Evolutionary conservation across 305 asterid genomes (phyloP).

Genomic region (Fraxinus sp.): DNA sequence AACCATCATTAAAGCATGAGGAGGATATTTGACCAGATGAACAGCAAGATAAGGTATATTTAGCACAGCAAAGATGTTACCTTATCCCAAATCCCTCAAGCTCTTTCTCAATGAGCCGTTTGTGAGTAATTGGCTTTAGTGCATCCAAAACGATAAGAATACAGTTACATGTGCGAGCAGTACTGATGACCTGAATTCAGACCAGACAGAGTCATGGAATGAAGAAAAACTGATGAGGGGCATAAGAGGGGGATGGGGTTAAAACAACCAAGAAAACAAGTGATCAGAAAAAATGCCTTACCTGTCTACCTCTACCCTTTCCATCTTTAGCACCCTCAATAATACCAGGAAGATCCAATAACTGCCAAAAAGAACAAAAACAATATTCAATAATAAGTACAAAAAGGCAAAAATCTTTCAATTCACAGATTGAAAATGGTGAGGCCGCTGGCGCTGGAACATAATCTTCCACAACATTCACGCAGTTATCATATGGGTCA

Average conservation of each 20-base stretch:
- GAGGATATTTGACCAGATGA: neutral
- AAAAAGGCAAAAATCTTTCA: neutral
- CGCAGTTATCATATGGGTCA: neutral
- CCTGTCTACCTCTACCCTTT: conserved; percentile 99
- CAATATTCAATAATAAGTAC: neutral
- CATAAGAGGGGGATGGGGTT: neutral
- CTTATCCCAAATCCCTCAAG: conserved; percentile 98
- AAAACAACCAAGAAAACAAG: neutral
- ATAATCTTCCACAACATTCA: neutral
- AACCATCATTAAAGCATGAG: neutral
- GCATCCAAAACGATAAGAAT: conserved; percentile 94
- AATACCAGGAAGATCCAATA: conserved; percentile 96
- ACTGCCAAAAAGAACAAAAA: conserved; percentile 47
- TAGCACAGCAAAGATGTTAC: conserved; percentile 34
- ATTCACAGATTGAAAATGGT: neutral
- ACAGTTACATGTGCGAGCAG: conserved; percentile 92
- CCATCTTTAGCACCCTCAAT: conserved; percentile 99
- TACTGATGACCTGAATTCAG: conserved; percentile 84
- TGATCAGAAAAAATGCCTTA: conserved; percentile 27
- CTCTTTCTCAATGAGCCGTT: conserved; percentile 92
- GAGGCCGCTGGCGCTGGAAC: neutral
- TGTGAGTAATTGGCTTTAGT: conserved; percentile 89
- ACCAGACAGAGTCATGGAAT: neutral
- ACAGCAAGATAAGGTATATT: neutral
- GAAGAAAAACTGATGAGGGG: neutral